phyloP scores from a whole-genome alignment of 352 stramenopile species.

The Pythium insidiosum region DNA sequence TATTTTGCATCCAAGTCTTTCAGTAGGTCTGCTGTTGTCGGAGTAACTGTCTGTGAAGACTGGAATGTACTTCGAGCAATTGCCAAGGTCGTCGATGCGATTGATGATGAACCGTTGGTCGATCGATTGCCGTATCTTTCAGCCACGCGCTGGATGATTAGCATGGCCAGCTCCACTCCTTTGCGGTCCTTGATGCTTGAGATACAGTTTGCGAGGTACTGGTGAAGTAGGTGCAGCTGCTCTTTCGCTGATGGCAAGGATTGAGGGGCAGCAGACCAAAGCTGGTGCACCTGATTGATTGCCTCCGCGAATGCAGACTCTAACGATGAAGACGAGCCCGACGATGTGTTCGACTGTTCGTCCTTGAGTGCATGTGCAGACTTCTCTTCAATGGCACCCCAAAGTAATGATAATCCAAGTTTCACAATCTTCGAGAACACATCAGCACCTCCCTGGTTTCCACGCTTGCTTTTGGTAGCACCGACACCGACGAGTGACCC shows the following conservation, averaged over 20 bases:
- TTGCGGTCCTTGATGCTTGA: conserved; percentile 49
- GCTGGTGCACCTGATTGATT: conserved; percentile 63
- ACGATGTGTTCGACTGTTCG: background rate
- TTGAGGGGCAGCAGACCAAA: conserved; percentile 37
- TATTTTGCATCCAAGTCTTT: conserved; percentile 62
- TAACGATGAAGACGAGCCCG: conserved; percentile 31
- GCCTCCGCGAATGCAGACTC: conserved; percentile 55
- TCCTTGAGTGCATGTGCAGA: conserved; percentile 5
- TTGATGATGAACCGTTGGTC: conserved; percentile 3
- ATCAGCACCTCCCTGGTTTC: no score
- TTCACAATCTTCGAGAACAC: conserved; percentile 66
- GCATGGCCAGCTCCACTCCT: conserved; percentile 68
- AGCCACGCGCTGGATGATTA: conserved; percentile 60
- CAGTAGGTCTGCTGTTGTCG: conserved; percentile 43
- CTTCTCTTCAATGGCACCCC: conserved; percentile 47
- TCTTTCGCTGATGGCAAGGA: conserved; percentile 53
- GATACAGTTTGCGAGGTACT: conserved; percentile 70
- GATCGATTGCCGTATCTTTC: conserved; percentile 36
- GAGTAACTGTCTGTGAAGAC: background rate
- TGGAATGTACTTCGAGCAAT: conserved; percentile 19
- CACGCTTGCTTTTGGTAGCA: no score
- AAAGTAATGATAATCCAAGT: conserved; percentile 69
- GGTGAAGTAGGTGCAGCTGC: conserved; percentile 55
- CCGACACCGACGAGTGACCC: conserved; percentile 31
- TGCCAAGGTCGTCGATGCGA: conserved; percentile 28